These are phyloP conservation scores for Cephalotrichum gorgonifer DNA, from an alignment of 2,329 filamentous ascomycete genomes.

Conservation along the genomic window DNA sequence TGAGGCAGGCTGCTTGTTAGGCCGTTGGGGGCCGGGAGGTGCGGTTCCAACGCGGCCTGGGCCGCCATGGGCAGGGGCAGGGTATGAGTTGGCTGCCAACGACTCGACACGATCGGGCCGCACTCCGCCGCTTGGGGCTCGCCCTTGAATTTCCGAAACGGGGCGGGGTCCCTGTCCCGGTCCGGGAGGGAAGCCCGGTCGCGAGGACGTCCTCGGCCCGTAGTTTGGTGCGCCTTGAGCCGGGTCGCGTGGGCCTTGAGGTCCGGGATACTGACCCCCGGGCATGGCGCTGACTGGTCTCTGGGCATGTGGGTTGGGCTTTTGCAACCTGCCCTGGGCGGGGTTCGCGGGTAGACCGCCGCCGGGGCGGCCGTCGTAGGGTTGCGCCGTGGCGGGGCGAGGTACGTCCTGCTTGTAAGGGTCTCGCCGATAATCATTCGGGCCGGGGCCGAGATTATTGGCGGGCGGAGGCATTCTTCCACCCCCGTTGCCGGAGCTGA, in stretches of 20 bases:
- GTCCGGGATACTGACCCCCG: constrained; percentile 9
- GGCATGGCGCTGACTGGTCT: constrained; percentile 7
- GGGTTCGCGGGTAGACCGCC: constrained; percentile 15
- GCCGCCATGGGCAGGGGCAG: constrained; percentile 9
- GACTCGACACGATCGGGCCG: constrained; percentile 12
- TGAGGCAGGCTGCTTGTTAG: constrained; percentile 12
- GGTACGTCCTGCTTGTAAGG: constrained; percentile 13
- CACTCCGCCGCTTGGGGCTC: constrained; percentile 14
- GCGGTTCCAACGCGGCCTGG: constrained; percentile 25
- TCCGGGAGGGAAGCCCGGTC: constrained; percentile 10
- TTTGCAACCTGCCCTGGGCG: constrained; percentile 6
- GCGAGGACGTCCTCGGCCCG: constrained; percentile 25
- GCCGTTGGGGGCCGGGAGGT: constrained; percentile 20
- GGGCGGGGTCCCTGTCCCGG: constrained; percentile 12
- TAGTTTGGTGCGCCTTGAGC: constrained; percentile 23
- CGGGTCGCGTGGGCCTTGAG: constrained; percentile 12
- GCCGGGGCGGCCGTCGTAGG: constrained; percentile 12
- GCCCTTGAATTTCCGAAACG: constrained; percentile 16
- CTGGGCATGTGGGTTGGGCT: constrained; percentile 5
- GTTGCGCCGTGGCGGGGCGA: constrained; percentile 16
- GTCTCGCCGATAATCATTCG: constrained; percentile 11
- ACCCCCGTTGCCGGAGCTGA: constrained; percentile 15
- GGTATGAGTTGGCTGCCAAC: constrained; percentile 3
- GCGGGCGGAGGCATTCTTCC: constrained; percentile 34
- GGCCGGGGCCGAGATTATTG: constrained; percentile 22